phyloP scores from a whole-genome alignment of 73 alveolate species.

The Breviolum minutum region DNA sequence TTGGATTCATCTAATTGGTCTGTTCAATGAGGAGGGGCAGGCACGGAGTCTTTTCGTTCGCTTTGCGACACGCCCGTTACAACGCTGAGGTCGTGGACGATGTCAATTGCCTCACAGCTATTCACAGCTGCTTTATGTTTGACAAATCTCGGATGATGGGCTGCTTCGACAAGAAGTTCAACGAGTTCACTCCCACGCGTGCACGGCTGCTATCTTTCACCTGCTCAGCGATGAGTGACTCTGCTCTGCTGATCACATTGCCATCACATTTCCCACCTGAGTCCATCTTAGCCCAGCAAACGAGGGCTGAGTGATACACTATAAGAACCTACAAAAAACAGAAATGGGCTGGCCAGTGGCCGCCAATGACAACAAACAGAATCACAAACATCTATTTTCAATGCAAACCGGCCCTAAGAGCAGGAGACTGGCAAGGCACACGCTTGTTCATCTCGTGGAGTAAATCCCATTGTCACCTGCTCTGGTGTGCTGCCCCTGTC shows the following conservation, averaged over 20 bases:
- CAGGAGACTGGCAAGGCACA: background rate
- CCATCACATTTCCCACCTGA: constrained; percentile 25
- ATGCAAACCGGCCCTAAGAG: no score
- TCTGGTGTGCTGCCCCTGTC: constrained; percentile 1
- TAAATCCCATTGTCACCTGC: constrained; percentile 22
- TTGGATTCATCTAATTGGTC: no score
- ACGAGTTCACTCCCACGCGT: background rate
- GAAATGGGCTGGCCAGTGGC: no score
- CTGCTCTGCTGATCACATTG: background rate
- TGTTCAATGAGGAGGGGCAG: no score
- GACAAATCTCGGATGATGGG: constrained; percentile 31
- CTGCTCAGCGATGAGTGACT: constrained; percentile 17
- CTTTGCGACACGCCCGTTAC: no score
- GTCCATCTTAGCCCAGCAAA: background rate
- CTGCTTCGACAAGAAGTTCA: background rate
- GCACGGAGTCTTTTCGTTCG: no score
- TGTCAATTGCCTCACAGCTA: background rate
- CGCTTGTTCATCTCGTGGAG: background rate
- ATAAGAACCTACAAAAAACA: no score
- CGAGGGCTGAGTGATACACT: no score
- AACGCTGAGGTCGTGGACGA: no score
- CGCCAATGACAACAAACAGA: no score
- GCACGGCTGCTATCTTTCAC: background rate
- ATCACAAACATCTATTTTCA: no score
- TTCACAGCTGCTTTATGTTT: background rate